Percentiles rank a stretch among this genome's conserved stretches.
Conservation (phyloP, 192 early-diverging fungal genomes). For the Backusella tuberculispora region DNA sequence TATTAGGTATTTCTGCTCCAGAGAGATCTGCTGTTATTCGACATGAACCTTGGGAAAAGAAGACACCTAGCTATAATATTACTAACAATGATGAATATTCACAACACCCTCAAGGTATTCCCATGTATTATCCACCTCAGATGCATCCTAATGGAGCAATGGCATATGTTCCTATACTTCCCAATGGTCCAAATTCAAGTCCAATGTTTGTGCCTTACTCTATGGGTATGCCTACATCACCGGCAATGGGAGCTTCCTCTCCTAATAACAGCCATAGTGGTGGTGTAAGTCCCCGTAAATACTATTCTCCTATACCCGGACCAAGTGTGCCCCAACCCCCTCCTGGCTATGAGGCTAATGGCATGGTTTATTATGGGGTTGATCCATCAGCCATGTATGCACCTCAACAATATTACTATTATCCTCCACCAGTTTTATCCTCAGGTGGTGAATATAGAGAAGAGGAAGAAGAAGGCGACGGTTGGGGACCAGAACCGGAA, state of each 20-base stretch:
- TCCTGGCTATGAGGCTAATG: constrained; percentile 36
- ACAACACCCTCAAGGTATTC: not conserved
- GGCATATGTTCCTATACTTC: not conserved
- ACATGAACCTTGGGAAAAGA: constrained; percentile 9
- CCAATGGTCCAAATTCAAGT: not conserved
- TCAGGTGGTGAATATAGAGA: not conserved
- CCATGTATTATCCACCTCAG: constrained; percentile 6
- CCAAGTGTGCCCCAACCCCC: not conserved
- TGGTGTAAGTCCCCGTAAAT: constrained; percentile 5
- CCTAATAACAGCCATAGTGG: not conserved
- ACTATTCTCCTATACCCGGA: constrained; percentile 2
- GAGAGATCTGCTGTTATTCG: not conserved
- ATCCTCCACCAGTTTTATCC: not conserved
- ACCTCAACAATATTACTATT: constrained; percentile 26
- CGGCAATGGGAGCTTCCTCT: not conserved
- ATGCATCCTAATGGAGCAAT: not conserved
- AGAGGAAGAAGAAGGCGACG: constrained; percentile 13
- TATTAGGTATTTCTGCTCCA: constrained; percentile 32
- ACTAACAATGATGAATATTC: not conserved
- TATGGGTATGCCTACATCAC: constrained; percentile 19
- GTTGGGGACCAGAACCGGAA: constrained; percentile 15
- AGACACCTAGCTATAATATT: not conserved
- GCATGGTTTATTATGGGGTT: constrained; percentile 40
- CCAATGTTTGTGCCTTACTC: not conserved
- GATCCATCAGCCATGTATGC: constrained; percentile 27